These are phyloP conservation scores for Arabidopsis arenosa DNA, from an alignment of 345 rosid species.

Conservation along the genomic window DNA sequence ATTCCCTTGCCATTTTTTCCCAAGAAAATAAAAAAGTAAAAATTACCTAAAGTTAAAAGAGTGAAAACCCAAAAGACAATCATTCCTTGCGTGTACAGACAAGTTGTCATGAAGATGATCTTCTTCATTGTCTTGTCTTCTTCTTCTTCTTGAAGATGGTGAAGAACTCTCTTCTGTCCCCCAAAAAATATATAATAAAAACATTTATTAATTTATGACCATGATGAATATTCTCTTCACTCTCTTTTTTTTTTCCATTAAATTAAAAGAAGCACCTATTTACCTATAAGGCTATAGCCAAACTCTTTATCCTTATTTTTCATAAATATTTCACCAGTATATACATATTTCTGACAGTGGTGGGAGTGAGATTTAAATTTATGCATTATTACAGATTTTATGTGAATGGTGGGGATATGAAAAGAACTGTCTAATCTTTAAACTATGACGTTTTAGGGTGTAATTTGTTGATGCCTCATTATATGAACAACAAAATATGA, in stretches of 20 bases:
- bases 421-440: conserved; percentile 20
- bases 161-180: conserved; percentile 48
- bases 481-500: background rate
- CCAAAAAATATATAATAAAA: conserved; percentile 11
- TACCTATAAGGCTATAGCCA: conserved; percentile 26
- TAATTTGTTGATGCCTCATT: background rate
- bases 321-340: conserved; percentile 25
- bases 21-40: background rate
- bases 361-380: conserved; percentile 21
- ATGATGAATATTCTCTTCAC: conserved; percentile 47
- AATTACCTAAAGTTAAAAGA: conserved; percentile 45
- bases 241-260: background rate
- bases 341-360: conserved; percentile 29
- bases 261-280: conserved; percentile 32
- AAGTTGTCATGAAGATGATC: conserved; percentile 47
- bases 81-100: conserved; percentile 50
- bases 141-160: conserved; percentile 46
- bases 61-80: conserved; percentile 49
- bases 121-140: conserved; percentile 47
- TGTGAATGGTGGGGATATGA: conserved; percentile 12
- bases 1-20: conserved; percentile 37
- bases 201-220: conserved; percentile 20
- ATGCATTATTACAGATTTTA: background rate
- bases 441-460: conserved; percentile 10
- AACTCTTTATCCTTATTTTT: conserved; percentile 16